A percentile compares a stretch with the other conserved stretches of the same genome.
These are phyloP conservation scores for Zygosaccharomyces lentus DNA, from an alignment of 805 yeast species.

Conservation along the genomic window DNA sequence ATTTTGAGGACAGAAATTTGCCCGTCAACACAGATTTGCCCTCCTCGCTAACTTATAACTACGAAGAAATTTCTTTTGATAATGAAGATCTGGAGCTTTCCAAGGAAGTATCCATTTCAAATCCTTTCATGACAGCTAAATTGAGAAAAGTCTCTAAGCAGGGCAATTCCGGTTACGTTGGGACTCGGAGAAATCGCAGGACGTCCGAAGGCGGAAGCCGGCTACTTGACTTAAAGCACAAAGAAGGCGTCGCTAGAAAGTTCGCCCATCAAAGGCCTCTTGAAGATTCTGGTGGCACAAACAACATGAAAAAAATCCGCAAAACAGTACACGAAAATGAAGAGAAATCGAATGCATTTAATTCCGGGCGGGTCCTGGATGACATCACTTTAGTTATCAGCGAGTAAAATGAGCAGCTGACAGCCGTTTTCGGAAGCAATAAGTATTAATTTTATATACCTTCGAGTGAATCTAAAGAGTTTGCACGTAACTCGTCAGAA, in stretches of 20 bases:
- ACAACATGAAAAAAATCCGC: background rate
- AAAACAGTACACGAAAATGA: background rate
- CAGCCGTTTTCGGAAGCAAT: background rate
- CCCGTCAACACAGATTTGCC: slow-evolving; percentile 4
- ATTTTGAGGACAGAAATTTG: background rate
- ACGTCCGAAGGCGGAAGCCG: too few relatives aligned
- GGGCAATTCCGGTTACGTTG: background rate
- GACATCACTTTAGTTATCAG: too few relatives aligned
- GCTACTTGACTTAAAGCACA: too few relatives aligned
- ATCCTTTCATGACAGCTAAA: slow-evolving; percentile 23
- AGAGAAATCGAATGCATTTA: background rate
- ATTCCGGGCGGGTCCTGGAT: too few relatives aligned
- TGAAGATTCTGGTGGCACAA: background rate
- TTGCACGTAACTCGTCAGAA: too few relatives aligned
- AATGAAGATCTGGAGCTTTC: slow-evolving; percentile 23
- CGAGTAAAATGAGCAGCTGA: background rate
- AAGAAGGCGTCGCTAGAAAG: too few relatives aligned
- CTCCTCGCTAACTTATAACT: slow-evolving; percentile 15
- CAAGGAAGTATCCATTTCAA: slow-evolving; percentile 19
- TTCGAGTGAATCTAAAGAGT: too few relatives aligned
- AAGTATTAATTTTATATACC: too few relatives aligned
- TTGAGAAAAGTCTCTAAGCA: background rate
- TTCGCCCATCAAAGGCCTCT: background rate
- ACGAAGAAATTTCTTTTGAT: background rate
- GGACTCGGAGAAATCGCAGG: too few relatives aligned